Base-by-base conservation (phyloP, 2,329 filamentous ascomycete genomes). In the Apiospora aurea region DNA sequence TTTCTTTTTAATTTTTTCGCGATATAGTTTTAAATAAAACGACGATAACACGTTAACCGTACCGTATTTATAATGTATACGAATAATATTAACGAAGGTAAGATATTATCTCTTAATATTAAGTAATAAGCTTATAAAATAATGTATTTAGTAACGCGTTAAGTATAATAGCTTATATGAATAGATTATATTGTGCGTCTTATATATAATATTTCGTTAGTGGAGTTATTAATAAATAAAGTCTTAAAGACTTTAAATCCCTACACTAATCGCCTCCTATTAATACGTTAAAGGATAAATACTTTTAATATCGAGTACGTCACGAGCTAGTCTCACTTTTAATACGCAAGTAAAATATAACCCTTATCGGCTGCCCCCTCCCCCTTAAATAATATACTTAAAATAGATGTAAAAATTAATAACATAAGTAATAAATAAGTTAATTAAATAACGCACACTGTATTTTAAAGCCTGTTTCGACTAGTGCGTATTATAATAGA, bases 21-120 rank as follows among this genome's bases (percentile, higher is more conserved):
- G 49, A 4, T 51, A 51, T 51, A n/a, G 49, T 51, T 51, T n/a
- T 51, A n/a, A n/a, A 51, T 51, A n/a, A 51, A n/a, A 51, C 49
- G 49, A 26, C 49, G 49, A 51, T 8, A 51, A n/a, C n/a, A 51
- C n/a, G 49, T 26, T n/a, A n/a, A 26, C n/a, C 7, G 11, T 26
- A 51, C 49, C 49, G n/a, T n/a, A n/a, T 51, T 51, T 26, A n/a
- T 26, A n/a, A 51, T 51, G 49, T 51, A n/a, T 51, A 51, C 49
- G n/a, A 51, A 10, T 10, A 51, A 51, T 51, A 24, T n/a, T 26
- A n/a, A 51, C 49, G 49, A 51, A 26, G 49, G 49, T 51, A n/a
- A 51, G 49, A 26, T 51, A n/a, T 4, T n/a, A 51, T 51, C 49
- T 51, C 49, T n/a, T 4, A 51, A 51, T 51, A n/a, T n/a, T 51